These are phyloP conservation scores for Penicillium soppii DNA, from an alignment of 495 filamentous ascomycete genomes.

Conservation along the genomic window DNA sequence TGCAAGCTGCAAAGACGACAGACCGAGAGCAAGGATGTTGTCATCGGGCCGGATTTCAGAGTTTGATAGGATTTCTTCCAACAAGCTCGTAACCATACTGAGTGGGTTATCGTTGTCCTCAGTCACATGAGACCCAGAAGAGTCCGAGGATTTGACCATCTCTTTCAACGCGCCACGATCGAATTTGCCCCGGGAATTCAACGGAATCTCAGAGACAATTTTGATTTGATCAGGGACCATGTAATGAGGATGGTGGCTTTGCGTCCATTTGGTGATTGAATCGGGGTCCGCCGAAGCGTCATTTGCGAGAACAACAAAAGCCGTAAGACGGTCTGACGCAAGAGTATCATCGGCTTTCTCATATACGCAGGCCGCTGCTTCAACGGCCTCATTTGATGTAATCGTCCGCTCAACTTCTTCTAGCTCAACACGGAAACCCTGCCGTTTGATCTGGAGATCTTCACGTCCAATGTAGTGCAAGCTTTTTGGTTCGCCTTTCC, in stretches of 20 bases:
- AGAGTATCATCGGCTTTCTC: not conserved
- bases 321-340: not conserved
- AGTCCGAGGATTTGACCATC: not conserved
- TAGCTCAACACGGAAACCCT: conserved; percentile 38
- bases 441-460: conserved; percentile 46
- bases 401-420: conserved; percentile 32
- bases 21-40: not conserved
- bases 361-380: not conserved
- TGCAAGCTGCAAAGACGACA: not conserved
- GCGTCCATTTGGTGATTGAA: not conserved
- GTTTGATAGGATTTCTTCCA: not conserved
- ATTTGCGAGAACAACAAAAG: not conserved
- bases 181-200: not conserved
- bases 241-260: not conserved
- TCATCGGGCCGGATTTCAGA: not conserved
- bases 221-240: not conserved
- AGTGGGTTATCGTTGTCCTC: not conserved
- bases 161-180: not conserved
- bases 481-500: conserved; percentile 21
- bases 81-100: not conserved
- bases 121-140: not conserved
- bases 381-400: not conserved
- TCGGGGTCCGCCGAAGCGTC: not conserved
- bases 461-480: conserved; percentile 39
- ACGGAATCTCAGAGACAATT: not conserved